These are phyloP conservation scores for Polychaeton citri DNA, from an alignment of 2,329 filamentous ascomycete species.

Conservation along the genomic window DNA sequence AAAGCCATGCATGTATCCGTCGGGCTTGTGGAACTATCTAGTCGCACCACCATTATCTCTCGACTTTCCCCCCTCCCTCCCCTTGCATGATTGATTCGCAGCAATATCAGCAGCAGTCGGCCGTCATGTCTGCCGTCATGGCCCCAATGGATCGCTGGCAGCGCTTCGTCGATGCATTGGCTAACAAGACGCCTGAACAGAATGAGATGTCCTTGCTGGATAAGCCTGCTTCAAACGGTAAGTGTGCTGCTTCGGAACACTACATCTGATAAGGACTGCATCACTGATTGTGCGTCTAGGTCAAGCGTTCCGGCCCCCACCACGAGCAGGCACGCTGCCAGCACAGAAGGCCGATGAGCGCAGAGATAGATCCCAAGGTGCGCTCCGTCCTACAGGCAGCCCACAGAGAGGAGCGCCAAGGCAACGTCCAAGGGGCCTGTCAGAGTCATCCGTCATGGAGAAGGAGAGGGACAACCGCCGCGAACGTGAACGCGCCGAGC, in stretches of 20 bases:
- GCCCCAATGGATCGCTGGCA: constrained; percentile 27
- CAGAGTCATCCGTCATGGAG: constrained; percentile 61
- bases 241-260: constrained; percentile 45
- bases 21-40: background rate
- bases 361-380: background rate
- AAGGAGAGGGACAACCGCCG: constrained; percentile 49
- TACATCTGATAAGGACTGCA: constrained; percentile 24
- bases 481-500: constrained; percentile 16
- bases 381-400: background rate
- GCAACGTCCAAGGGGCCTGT: constrained; percentile 55
- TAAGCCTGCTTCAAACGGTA: constrained; percentile 30
- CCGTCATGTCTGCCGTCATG: constrained; percentile 1
- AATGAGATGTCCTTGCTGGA: constrained; percentile 56
- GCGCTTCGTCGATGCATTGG: constrained; percentile 25
- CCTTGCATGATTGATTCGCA: no score
- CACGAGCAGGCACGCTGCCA: constrained; percentile 34
- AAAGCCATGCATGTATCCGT: background rate
- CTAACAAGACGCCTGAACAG: constrained; percentile 38
- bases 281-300: constrained; percentile 3
- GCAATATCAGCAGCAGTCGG: no score
- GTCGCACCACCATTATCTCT: background rate
- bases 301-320: constrained; percentile 20
- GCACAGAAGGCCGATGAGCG: constrained; percentile 10
- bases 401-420: constrained; percentile 5
- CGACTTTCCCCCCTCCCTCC: background rate